Evolutionary conservation across 371 early-diverging fungal genomes (phyloP), one percentile per base, ranked within the genome.

Genomic region (Mortierella sp.): DNA sequence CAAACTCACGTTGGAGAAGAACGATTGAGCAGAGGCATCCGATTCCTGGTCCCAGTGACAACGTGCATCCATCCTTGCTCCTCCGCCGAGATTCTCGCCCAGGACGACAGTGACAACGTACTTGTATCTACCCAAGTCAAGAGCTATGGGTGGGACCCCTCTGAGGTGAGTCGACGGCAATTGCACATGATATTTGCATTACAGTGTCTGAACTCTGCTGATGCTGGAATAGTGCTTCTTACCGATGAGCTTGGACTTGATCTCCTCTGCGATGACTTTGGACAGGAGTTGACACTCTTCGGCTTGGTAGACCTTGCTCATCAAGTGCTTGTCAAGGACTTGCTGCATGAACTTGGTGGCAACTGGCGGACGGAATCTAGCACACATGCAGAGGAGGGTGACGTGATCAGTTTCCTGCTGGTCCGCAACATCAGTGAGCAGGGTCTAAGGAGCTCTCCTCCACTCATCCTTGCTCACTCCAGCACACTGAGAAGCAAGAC

Each of bases 41-140:
- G 91, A 85, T 79, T 89, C 89, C 10, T 86, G 72, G 63, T 91
- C 91, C 91, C 91, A 91, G 43, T 88, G 82, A 60, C 91, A 88
- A 31, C 88, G 77, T 29, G 86, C 82, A 37, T 85, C 87, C 82
- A 88, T 86, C 58, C 86, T 76, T 19, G 87, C 88, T 34, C 90
- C 91, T 60, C 84, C 88, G 21, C 90, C 89, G 22, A 83, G 58
- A 71, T 88, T 86, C 78, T 89, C 90, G 37, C 90, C 86, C 48
- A 91, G 80, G 2, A 84, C 80, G 12, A 91, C 91, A 71, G 89
- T 84, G 24, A 89, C 90, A 27, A 88, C 82, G 53, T 83, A 88
- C 71, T 91, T 91, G 79, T 91, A 91, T 34, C 90, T 73, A 40
- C 66, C 71, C 55, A 88, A 79, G 3, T 88, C 87, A 13, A 89